phyloP scores from a whole-genome alignment of 768 basidiomycete species.

The Calocera cornea region DNA sequence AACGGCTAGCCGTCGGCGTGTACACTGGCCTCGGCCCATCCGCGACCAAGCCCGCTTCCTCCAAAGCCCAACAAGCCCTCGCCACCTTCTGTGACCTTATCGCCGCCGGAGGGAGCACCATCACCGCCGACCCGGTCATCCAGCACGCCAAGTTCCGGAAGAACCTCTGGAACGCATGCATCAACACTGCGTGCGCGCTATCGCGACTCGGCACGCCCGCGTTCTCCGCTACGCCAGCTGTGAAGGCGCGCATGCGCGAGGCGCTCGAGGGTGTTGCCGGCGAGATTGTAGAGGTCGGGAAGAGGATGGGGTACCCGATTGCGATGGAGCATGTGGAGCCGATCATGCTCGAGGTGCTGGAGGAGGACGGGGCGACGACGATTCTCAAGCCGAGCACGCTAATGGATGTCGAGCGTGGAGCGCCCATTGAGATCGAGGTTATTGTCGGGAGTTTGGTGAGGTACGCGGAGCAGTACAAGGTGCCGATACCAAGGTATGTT shows the following conservation, averaged over 20 bases:
- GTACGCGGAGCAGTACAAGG: background rate
- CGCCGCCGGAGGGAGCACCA: constrained; percentile 3
- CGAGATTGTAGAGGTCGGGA: background rate
- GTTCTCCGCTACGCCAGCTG: background rate
- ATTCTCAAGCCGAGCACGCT: background rate
- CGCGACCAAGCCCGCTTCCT: background rate
- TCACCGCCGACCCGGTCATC: constrained; percentile 10
- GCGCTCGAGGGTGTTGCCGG: background rate
- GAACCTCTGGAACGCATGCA: constrained; percentile 4
- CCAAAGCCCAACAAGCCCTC: background rate
- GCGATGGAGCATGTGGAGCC: background rate
- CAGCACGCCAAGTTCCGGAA: constrained; percentile 11
- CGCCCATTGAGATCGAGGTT: background rate
- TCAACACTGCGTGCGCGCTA: background rate
- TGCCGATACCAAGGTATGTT: constrained; percentile 1
- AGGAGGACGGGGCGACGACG: background rate
- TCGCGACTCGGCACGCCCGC: background rate
- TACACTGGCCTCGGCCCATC: background rate
- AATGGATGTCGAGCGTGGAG: background rate
- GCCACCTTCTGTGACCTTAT: constrained; percentile 9
- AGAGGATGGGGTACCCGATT: constrained; percentile 2
- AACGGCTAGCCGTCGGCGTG: background rate
- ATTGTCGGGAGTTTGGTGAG: constrained; percentile 2
- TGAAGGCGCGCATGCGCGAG: background rate
- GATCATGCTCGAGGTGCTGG: background rate